These are phyloP conservation scores for Teunomyces tritomae DNA, from an alignment of 805 yeast genomes.

Conservation along the genomic window DNA sequence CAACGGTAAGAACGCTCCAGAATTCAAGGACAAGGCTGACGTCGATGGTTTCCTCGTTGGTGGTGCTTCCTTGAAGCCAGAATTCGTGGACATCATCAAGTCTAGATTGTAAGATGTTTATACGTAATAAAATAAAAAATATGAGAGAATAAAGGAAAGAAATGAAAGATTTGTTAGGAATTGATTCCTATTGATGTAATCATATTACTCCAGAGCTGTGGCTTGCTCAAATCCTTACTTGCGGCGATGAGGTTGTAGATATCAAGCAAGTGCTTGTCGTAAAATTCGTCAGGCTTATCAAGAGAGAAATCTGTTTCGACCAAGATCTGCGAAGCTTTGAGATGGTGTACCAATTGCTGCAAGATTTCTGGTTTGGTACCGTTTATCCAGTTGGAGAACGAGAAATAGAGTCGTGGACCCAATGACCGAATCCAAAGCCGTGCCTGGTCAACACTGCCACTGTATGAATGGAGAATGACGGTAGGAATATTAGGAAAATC, in stretches of 20 bases:
- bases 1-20: conserved; percentile 86
- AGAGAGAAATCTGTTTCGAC: conserved; percentile 37
- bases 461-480: conserved; percentile 77
- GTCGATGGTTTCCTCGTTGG: conserved; percentile 99
- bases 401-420: conserved; percentile 38
- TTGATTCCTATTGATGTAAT: neutral
- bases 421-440: conserved; percentile 41
- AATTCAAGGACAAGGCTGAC: conserved; percentile 88
- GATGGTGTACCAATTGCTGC: too few relatives aligned
- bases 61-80: conserved; percentile 98
- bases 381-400: conserved; percentile 54
- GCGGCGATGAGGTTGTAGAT: conserved; percentile 17
- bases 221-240: conserved; percentile 11
- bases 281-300: conserved; percentile 21
- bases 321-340: conserved; percentile 13
- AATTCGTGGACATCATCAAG: conserved; percentile 92
- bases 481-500: conserved; percentile 24
- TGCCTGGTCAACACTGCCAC: conserved; percentile 77
- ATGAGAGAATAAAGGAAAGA: neutral
- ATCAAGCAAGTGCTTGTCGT: conserved; percentile 19
- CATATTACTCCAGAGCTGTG: neutral
- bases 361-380: conserved; percentile 21
- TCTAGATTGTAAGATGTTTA: conserved; percentile 63
- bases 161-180: neutral
- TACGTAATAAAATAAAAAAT: neutral